These are phyloP conservation scores for Tephrocybe sp. DNA, from an alignment of 768 basidiomycete genomes.

Conservation along the genomic window DNA sequence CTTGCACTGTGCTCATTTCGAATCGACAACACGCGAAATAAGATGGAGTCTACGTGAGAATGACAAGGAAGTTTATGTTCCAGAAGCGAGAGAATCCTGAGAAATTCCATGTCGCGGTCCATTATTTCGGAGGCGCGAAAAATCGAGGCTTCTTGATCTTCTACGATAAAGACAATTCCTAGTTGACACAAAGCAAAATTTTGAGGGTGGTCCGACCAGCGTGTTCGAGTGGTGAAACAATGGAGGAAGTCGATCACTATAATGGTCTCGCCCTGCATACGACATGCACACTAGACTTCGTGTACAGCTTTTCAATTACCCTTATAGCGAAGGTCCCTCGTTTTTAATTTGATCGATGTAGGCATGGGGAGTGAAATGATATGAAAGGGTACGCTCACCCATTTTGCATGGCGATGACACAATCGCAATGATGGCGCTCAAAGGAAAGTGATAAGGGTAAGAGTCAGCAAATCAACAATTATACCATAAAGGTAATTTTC, in stretches of 20 bases:
- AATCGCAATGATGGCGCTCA: background rate
- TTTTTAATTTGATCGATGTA: slow-evolving; percentile 5
- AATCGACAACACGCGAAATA: no score
- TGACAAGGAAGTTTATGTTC: no score
- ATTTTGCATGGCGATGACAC: background rate
- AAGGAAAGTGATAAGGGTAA: background rate
- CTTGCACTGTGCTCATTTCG: no score
- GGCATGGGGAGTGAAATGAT: background rate
- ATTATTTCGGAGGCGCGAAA: background rate
- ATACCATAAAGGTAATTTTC: background rate
- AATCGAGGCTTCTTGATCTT: background rate
- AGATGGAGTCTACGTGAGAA: no score
- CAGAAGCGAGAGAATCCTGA: no score
- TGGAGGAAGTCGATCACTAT: background rate
- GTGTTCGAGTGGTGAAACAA: background rate
- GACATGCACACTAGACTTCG: slow-evolving; percentile 1
- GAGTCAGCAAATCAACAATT: background rate
- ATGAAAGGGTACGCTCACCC: background rate
- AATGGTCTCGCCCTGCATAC: slow-evolving; percentile 1
- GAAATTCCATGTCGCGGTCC: no score
- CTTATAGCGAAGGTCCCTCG: slow-evolving; percentile 1
- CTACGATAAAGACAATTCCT: background rate
- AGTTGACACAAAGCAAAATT: background rate
- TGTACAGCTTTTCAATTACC: slow-evolving; percentile 10
- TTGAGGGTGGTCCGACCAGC: background rate